Evolutionary conservation across 169 alveolate genomes (phyloP), one percentile per base, ranked within the genome.

Genomic region (Babesia ovis): DNA sequence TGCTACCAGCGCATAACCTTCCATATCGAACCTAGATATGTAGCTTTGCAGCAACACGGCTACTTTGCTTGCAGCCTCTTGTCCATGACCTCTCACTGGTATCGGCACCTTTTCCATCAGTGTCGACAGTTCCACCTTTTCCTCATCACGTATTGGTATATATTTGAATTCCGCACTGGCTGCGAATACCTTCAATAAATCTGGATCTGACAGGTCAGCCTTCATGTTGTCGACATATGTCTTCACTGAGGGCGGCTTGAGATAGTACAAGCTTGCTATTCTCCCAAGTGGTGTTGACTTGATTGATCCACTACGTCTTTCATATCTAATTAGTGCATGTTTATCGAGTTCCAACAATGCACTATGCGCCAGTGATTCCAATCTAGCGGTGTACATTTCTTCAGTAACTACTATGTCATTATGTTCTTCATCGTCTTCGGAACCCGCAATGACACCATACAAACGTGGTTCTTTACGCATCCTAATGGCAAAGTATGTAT

Each of bases 111-210:
- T 92, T 86, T 97, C 98, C 91, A 96, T 93, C 55, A 96, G 86
- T 55, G 94, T 90, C 23, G 91, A 89, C 48, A 98, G 81, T 73
- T 98, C 99, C 14, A 92, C 88, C 74, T 96, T 97, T 76, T 98
- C 99, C 75, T 97, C 99, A 54, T 95, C 98, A 67, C 99, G 91
- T 16, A 97, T 96, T 20, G 97, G 98, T 75, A 98, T 95, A 83
- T 92, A 94, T 61, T 92, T 88, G 95, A 98, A 98, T 90, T 98
- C 99, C 31, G 93, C 91, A 45, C 98, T 92, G 54, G 95, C 91
- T 22, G 99, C 84, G 90, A 98, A 98, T 25, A 97, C 85, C 50
- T 96, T 92, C 55, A 98, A 91, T 46, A 98, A 84, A 59, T 97
- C 99, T 25, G 97, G 95, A 64, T 95, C 98, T 34, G 95, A 94